Evolutionary conservation across 305 asterid species (phyloP), one percentile per base, ranked within the genome.

Genomic region (Andrographis paniculata): DNA sequence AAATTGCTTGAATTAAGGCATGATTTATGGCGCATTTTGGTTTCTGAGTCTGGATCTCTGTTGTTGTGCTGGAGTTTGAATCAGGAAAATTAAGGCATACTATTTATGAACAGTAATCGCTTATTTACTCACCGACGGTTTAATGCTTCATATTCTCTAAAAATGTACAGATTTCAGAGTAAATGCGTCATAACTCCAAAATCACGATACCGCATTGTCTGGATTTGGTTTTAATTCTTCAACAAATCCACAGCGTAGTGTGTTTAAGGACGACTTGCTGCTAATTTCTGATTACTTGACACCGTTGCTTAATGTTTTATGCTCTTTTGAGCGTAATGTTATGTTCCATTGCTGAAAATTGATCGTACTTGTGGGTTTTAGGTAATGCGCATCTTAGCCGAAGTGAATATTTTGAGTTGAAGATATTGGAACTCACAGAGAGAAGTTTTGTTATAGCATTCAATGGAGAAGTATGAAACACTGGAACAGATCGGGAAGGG

Each of bases 401-500:
- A 68, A 60, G 53, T 55, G 30, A 27, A 49, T 45, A 35, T 35
- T 28, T 48, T 50, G 27, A 40, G 50, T 46, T 33, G 45, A 58
- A 30, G 49, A 45, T 45, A 23, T 19, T 40, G 45, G 8, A 17
- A 19, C 3, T 35, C 6, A 56, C 62, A 19, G 48, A 58, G 37
- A 52, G 58, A 40, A 51, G 61, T 56, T 31, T 37, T 14, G 43
- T 30, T 36, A n/a, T 43, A 27, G 54, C 42, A 61, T 46, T 62
- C 61, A 27, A 80, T 81, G 97, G 97, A 87, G 59, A 84, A 79
- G 67, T 87, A 87, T 62, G 97, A 80, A 67, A 55, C 80, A 38
- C 64, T 87, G 61, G 97, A 87, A 73, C 97, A 87, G 74, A 76
- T 87, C 55, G 95, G 97, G 51, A 84, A 79, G 73, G 97, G 96